Conservation (phyloP, 345 rosid species). For the Rhizophora mangle region DNA sequence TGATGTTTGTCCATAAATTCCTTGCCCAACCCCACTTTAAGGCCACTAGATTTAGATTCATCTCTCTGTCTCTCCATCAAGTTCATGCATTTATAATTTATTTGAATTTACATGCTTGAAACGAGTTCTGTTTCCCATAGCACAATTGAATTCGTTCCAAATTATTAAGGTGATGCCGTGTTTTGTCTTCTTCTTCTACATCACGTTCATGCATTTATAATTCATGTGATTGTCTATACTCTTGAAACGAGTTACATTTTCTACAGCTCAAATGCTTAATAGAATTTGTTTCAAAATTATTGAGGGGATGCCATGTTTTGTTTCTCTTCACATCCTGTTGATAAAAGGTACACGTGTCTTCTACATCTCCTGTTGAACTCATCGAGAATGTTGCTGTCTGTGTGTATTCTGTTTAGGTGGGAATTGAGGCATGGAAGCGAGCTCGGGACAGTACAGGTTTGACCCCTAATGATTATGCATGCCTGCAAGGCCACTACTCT, state of each 20-base stretch:
- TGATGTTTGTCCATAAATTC: background rate
- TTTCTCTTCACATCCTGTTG: background rate
- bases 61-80: too few relatives aligned
- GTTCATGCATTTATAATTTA: too few relatives aligned
- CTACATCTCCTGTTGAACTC: background rate
- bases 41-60: too few relatives aligned
- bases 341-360: background rate
- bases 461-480: slow-evolving; percentile 94
- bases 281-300: background rate
- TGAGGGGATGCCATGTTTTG: background rate
- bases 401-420: slow-evolving; percentile 50
- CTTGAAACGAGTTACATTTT: too few relatives aligned
- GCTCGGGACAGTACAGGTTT: slow-evolving; percentile 84
- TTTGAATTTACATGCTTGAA: too few relatives aligned
- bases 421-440: slow-evolving; percentile 84
- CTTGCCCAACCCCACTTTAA: background rate
- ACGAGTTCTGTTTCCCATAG: too few relatives aligned
- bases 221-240: too few relatives aligned
- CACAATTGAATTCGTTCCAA: too few relatives aligned
- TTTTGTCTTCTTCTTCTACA: too few relatives aligned
- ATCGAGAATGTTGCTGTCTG: background rate
- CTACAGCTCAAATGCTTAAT: too few relatives aligned
- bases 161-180: too few relatives aligned
- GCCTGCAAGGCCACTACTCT: slow-evolving; percentile 86
- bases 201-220: too few relatives aligned